Conservation (phyloP, 129 eudicot genomes). For the Arctium minus region DNA sequence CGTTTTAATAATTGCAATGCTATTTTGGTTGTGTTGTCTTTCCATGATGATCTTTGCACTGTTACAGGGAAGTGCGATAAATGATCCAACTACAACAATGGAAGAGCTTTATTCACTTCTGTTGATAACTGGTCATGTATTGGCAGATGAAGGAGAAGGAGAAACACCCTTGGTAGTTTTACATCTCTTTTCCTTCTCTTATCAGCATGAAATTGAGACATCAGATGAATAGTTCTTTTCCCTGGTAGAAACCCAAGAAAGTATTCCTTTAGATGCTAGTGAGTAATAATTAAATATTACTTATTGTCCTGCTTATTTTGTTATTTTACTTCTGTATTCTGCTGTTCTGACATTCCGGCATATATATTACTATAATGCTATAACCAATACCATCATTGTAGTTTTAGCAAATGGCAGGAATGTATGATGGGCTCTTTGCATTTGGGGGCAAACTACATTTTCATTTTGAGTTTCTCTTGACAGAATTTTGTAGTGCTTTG, state of each 20-base stretch:
- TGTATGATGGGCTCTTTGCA: not conserved
- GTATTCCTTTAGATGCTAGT: not conserved
- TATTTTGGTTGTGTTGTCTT: not conserved
- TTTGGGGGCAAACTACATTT: not conserved
- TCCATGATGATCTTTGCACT: conserved; percentile 3
- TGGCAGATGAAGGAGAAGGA: conserved; percentile 98
- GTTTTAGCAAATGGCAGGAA: not conserved
- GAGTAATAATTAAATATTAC: not conserved
- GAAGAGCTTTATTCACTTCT: conserved; percentile 93
- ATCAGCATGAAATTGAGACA: not conserved
- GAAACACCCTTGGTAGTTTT: conserved; percentile 75
- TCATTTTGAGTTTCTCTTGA: not conserved
- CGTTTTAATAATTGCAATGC: not conserved
- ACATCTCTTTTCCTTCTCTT: not conserved
- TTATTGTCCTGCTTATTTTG: not conserved
- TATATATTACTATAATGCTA: not conserved
- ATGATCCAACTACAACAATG: conserved; percentile 78
- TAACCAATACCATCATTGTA: not conserved
- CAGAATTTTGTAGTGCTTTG: not conserved
- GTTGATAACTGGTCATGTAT: conserved; percentile 83
- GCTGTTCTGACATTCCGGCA: not conserved
- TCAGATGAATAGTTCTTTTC: not conserved
- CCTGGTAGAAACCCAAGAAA: not conserved
- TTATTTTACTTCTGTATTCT: not conserved
- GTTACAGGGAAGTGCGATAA: conserved; percentile 65